Percentiles rank a stretch among this genome's conserved stretches.
Conservation (phyloP, 2,329 filamentous ascomycete genomes). For the Neonectria hederae region DNA sequence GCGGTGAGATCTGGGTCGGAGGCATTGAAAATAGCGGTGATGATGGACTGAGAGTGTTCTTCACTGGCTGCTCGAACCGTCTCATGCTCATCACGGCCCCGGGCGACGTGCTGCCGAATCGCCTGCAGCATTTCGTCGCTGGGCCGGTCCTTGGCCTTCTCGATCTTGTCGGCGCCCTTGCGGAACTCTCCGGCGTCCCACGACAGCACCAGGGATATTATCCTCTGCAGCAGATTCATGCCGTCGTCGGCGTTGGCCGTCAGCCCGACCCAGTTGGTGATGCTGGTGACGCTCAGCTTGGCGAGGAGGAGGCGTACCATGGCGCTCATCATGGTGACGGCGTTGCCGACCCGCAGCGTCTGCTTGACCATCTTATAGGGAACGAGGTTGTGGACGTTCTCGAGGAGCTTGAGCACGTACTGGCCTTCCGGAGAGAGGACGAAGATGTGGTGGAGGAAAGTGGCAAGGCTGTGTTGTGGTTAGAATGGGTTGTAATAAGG, state of each 20-base stretch:
- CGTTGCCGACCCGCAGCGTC: slow-evolving; percentile 79
- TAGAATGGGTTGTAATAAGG: slow-evolving; percentile 23
- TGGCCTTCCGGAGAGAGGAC: slow-evolving; percentile 79
- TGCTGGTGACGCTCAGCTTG: slow-evolving; percentile 77
- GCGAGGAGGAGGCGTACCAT: slow-evolving; percentile 78
- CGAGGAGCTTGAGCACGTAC: slow-evolving; percentile 75
- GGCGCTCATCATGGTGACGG: slow-evolving; percentile 81
- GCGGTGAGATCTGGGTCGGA: slow-evolving; percentile 56
- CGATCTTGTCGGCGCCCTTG: slow-evolving; percentile 70
- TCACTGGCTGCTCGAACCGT: slow-evolving; percentile 66
- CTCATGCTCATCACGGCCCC: slow-evolving; percentile 65
- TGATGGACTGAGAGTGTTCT: slow-evolving; percentile 65
- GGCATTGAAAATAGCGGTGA: slow-evolving; percentile 70
- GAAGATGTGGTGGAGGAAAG: slow-evolving; percentile 77
- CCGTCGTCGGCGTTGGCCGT: slow-evolving; percentile 78
- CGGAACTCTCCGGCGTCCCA: slow-evolving; percentile 79
- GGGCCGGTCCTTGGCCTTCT: slow-evolving; percentile 65
- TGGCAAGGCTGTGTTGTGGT: slow-evolving; percentile 66
- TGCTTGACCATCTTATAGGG: slow-evolving; percentile 78
- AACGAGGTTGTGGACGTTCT: slow-evolving; percentile 74
- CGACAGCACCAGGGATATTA: slow-evolving; percentile 75
- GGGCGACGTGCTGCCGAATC: slow-evolving; percentile 67
- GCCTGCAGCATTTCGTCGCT: slow-evolving; percentile 69
- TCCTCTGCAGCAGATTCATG: slow-evolving; percentile 82
- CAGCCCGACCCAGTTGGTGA: slow-evolving; percentile 83